phyloP scores from a whole-genome alignment of 768 basidiomycete genomes.

The Mrakia blollopis region DNA sequence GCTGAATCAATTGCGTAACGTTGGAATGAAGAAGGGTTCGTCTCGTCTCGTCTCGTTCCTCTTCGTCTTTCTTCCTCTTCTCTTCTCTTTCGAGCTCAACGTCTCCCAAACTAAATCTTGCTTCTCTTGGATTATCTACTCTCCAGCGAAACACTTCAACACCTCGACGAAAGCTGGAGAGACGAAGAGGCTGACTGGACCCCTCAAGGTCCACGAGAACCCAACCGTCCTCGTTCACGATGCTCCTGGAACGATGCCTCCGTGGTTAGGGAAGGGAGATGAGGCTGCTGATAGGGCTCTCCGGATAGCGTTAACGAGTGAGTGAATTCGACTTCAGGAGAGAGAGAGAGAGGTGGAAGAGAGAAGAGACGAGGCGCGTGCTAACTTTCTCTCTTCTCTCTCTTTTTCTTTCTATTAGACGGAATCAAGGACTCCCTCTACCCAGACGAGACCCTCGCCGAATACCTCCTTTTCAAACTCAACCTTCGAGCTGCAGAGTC shows the following conservation, averaged over 20 bases:
- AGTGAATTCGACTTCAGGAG: slow-evolving; percentile 16
- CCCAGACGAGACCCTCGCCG: slow-evolving; percentile 73
- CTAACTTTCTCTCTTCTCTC: neutral
- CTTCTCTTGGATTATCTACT: neutral
- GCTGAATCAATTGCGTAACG: slow-evolving; percentile 27
- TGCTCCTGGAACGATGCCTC: slow-evolving; percentile 94
- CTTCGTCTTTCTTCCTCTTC: neutral
- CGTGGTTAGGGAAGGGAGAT: slow-evolving; percentile 80
- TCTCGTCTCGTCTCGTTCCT: neutral
- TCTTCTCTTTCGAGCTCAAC: slow-evolving; percentile 15
- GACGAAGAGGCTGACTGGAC: slow-evolving; percentile 81
- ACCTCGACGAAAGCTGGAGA: slow-evolving; percentile 86
- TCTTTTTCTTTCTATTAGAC: slow-evolving; percentile 32
- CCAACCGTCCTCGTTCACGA: slow-evolving; percentile 88
- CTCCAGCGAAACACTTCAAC: slow-evolving; percentile 73
- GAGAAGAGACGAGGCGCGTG: neutral
- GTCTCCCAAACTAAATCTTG: neutral
- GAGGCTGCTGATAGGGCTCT: slow-evolving; percentile 84
- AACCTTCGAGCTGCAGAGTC: slow-evolving; percentile 52
- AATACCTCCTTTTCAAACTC: slow-evolving; percentile 79
- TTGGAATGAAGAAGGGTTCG: slow-evolving; percentile 28
- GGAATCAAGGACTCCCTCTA: slow-evolving; percentile 89
- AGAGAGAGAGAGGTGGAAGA: neutral
- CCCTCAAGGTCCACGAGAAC: slow-evolving; percentile 72
- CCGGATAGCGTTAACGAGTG: slow-evolving; percentile 89